These are phyloP conservation scores for Drechslerella stenobrocha DNA, from an alignment of 2,329 filamentous ascomycete genomes.

Conservation along the genomic window DNA sequence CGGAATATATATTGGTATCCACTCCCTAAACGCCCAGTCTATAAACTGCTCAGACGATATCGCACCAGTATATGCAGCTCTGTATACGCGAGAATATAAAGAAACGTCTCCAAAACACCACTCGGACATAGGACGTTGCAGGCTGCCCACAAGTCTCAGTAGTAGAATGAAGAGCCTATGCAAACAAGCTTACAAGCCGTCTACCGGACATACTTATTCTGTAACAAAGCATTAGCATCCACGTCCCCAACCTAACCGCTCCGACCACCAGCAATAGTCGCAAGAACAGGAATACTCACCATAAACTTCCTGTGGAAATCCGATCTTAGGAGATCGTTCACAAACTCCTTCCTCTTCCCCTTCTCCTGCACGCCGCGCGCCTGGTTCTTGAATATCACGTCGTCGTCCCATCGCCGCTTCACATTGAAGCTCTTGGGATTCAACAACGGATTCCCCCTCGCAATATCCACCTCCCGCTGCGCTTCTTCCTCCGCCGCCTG, in stretches of 20 bases:
- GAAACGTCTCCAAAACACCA: no score
- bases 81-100: not conserved
- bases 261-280: not conserved
- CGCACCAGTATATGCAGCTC: not conserved
- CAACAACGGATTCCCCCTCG: slow-evolving; percentile 85
- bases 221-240: slow-evolving; percentile 26
- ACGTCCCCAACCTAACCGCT: slow-evolving; percentile 28
- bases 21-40: not conserved
- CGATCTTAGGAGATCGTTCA: slow-evolving; percentile 62
- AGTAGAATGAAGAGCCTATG: no score
- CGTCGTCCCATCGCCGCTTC: slow-evolving; percentile 94
- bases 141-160: no score
- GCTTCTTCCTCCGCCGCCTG: slow-evolving; percentile 79
- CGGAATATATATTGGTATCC: slow-evolving; percentile 6
- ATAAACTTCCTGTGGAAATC: slow-evolving; percentile 99
- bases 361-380: slow-evolving; percentile 91
- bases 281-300: slow-evolving; percentile 58
- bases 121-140: no score
- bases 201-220: slow-evolving; percentile 61
- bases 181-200: not conserved
- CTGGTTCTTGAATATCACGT: slow-evolving; percentile 99
- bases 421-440: slow-evolving; percentile 79
- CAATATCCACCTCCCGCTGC: slow-evolving; percentile 82
- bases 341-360: slow-evolving; percentile 87
- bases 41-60: not conserved